These are phyloP conservation scores for Beverwykella pulmonaria DNA, from an alignment of 495 filamentous ascomycete genomes.

Conservation along the genomic window DNA sequence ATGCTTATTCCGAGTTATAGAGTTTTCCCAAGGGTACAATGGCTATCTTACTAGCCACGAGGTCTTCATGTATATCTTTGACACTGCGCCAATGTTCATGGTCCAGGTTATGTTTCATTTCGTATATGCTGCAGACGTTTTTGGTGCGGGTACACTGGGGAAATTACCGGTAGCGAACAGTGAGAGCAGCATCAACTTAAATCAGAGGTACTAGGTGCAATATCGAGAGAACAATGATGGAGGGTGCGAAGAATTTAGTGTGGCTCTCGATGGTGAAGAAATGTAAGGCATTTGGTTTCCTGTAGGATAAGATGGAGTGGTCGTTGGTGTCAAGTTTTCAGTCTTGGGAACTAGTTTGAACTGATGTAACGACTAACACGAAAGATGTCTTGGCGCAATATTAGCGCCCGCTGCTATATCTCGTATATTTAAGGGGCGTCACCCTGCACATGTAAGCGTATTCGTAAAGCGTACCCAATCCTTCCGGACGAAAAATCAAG, in stretches of 20 bases:
- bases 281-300: too few species aligned
- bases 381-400: not conserved
- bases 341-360: too few species aligned
- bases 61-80: conserved; percentile 39
- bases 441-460: not conserved
- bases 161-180: conserved; percentile 5
- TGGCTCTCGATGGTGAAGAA: too few species aligned
- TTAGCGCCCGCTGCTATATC: not conserved
- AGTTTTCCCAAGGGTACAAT: conserved; percentile 17
- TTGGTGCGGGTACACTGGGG: not conserved
- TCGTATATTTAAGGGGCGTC: not conserved
- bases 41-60: conserved; percentile 38
- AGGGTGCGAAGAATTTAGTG: too few species aligned
- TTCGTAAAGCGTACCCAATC: not conserved
- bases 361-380: not conserved
- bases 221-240: too few species aligned
- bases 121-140: conserved; percentile 5
- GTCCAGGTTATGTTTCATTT: conserved; percentile 35
- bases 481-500: not conserved
- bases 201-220: conserved; percentile 1
- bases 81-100: conserved; percentile 38
- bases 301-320: too few species aligned
- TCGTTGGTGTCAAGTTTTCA: not conserved
- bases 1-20: conserved; percentile 22
- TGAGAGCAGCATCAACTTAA: conserved; percentile 8